phyloP scores from a whole-genome alignment of 2,329 filamentous ascomycete genomes.

The Elsinoe fawcettii region DNA sequence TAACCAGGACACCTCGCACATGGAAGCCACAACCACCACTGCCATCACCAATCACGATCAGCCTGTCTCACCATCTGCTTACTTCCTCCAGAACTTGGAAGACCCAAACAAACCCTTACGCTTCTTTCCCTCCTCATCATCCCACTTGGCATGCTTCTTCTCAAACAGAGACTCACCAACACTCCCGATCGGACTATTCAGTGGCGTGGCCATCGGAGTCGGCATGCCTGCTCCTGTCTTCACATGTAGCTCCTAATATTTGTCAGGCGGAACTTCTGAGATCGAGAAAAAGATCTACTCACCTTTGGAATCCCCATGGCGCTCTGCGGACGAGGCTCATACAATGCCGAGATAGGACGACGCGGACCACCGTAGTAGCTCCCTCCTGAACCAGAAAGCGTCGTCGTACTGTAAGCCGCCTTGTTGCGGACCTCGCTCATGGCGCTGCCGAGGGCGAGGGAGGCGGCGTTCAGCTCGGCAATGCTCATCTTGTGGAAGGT shows the following conservation, averaged over 20 bases:
- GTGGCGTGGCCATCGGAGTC: neutral
- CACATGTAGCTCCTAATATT: neutral
- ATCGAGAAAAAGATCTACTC: neutral
- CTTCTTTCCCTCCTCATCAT: slow-evolving; percentile 1
- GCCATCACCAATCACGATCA: neutral
- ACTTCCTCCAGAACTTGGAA: neutral
- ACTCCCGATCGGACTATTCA: neutral
- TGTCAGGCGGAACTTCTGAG: neutral
- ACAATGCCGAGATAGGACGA: neutral
- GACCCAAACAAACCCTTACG: neutral
- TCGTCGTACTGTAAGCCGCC: neutral
- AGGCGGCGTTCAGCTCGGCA: neutral
- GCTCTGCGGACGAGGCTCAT: neutral
- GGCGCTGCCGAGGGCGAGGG: neutral
- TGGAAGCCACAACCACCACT: neutral
- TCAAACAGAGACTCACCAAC: neutral
- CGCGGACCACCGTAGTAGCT: neutral
- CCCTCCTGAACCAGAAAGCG: neutral
- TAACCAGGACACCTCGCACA: neutral
- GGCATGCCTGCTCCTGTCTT: neutral
- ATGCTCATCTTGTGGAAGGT: neutral
- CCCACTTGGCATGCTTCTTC: slow-evolving; percentile 4
- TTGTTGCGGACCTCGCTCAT: slow-evolving; percentile 2
- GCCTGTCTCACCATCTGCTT: neutral
- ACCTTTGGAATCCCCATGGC: slow-evolving; percentile 1